Evolutionary conservation across 2,329 filamentous ascomycete genomes (phyloP), one percentile per base, ranked within the genome.

Genomic region (Trichoderma aggressivum): DNA sequence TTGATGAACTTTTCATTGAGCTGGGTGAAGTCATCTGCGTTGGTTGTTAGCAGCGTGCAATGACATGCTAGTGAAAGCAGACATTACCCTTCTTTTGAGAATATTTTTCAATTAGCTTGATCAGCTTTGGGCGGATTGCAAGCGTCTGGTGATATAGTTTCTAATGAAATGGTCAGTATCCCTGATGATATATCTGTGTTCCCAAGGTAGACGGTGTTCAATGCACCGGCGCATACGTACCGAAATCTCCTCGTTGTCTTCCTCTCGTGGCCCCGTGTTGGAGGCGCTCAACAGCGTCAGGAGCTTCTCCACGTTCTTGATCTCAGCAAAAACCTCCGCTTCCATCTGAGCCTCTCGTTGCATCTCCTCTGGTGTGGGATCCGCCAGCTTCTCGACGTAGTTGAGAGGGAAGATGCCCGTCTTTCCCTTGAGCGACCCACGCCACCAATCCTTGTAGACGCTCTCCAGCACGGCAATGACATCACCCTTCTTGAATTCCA

Each of bases 1-100:
- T 99, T 99, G 86, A 99, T 98, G 81, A 99, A 99, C 83, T 98
- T 98, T 81, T 99, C 96, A 78, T 99, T 99, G 73, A 99, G 85
- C 80, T 98, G 95, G 2, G 96, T 98, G 79, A 99, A 98, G 81
- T 99, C 96, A 82, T 99, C 96, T 97, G 74, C 11, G 59, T 7
- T 4, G 21, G 7, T 7, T 14, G 59, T 71, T 26, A 71, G 70
- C n/a, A 12, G 7, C 1, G 14, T 6, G 21, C 6, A 14, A n/a
- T 11, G 28, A 4, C 14, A 8, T 1, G 39, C 12, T 5, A 3
- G 7, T 28, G 53, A n/a, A 21, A 4, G 8, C 6, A 5, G 10
- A 6, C 8, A 78, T 67, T 83, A 95, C 94, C 94, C 84, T 99
- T 99, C 88, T 97, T 98, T 80, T 99, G 96, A 11, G 96, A 98